A percentile compares a stretch with the other conserved stretches of the same genome.
phyloP scores from a whole-genome alignment of 768 basidiomycete genomes.

The Naematelia aurantialba region DNA sequence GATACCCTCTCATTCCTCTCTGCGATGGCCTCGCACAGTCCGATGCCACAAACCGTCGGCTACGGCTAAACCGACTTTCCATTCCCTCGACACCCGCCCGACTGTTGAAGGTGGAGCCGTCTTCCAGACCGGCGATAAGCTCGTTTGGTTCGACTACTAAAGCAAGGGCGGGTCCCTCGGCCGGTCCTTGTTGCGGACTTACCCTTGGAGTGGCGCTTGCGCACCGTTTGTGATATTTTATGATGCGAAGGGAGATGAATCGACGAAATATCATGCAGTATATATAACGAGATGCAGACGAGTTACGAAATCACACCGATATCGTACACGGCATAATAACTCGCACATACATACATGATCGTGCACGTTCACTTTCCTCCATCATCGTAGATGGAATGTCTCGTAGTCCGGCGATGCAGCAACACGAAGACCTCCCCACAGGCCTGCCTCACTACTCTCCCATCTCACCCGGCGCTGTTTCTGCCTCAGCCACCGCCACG shows the following conservation, averaged over 20 bases:
- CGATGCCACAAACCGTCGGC: constrained; percentile 38
- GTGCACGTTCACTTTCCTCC: no score
- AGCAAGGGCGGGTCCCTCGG: not conserved
- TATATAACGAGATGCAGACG: not conserved
- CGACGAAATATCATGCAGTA: not conserved
- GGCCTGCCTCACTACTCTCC: not conserved
- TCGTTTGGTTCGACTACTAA: constrained; percentile 47
- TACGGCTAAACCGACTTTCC: constrained; percentile 30
- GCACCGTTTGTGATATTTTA: no score
- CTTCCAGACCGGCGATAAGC: constrained; percentile 38
- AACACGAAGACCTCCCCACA: no score
- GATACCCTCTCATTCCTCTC: not conserved
- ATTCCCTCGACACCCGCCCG: constrained; percentile 49
- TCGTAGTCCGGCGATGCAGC: no score
- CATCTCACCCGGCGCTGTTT: not conserved
- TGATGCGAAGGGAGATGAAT: no score
- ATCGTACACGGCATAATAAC: no score
- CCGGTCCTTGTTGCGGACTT: no score
- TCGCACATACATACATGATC: no score
- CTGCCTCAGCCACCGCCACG: no score
- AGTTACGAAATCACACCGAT: no score
- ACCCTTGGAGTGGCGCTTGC: no score
- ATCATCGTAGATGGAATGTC: no score
- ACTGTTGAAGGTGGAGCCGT: constrained; percentile 44
- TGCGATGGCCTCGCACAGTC: constrained; percentile 14